phyloP scores from a whole-genome alignment of 495 filamentous ascomycete species.

The Aspergillus incahuasiensis region DNA sequence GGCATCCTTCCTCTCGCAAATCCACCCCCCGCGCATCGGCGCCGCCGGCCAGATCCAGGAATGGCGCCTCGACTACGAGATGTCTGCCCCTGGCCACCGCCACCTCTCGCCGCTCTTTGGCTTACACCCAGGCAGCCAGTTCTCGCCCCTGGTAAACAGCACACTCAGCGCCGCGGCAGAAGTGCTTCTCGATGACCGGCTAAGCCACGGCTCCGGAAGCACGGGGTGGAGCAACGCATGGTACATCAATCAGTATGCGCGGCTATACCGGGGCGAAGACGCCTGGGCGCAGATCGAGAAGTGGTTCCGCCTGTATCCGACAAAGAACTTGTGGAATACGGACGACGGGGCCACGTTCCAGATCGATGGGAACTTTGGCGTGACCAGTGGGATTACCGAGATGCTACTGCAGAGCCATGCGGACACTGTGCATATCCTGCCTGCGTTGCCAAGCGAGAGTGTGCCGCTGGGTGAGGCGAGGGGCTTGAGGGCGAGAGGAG shows the following conservation, averaged over 20 bases:
- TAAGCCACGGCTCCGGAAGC: not conserved
- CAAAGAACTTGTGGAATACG: constrained; percentile 5
- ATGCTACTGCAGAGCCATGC: constrained; percentile 10
- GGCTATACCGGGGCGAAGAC: constrained; percentile 1
- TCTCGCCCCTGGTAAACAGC: constrained; percentile 1
- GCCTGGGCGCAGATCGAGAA: constrained; percentile 3
- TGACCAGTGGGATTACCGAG: constrained; percentile 1
- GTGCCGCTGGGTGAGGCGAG: not conserved
- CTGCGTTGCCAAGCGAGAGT: not conserved
- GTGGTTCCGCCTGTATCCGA: constrained; percentile 8
- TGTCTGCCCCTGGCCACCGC: not conserved
- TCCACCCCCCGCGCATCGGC: constrained; percentile 1
- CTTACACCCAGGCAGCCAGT: constrained; percentile 4
- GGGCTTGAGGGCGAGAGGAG: constrained; percentile 9
- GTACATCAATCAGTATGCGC: constrained; percentile 5
- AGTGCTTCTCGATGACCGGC: constrained; percentile 2
- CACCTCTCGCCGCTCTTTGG: constrained; percentile 5
- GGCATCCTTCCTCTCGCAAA: not conserved
- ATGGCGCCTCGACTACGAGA: constrained; percentile 5
- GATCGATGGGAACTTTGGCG: constrained; percentile 10
- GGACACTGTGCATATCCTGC: constrained; percentile 1
- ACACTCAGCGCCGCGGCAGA: constrained; percentile 4
- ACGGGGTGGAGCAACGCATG: constrained; percentile 8
- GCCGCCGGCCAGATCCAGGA: constrained; percentile 5
- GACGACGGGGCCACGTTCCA: constrained; percentile 4